Percentiles rank a stretch among this genome's conserved stretches.
These are phyloP conservation scores for Phytophthora nicotianae DNA, from an alignment of 352 stramenopile species.

Conservation along the genomic window DNA sequence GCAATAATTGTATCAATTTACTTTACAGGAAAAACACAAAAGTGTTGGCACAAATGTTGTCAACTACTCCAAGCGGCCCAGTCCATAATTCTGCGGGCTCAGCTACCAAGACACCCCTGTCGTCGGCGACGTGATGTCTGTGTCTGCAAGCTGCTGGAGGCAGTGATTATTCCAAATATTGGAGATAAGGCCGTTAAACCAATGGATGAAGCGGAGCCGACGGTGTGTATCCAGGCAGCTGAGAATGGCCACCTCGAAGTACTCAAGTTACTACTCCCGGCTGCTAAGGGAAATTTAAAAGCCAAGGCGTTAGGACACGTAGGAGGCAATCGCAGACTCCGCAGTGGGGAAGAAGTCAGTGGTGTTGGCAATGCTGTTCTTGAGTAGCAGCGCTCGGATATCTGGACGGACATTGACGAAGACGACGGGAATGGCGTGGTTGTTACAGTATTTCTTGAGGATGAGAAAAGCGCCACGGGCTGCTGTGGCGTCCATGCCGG, in stretches of 20 bases:
- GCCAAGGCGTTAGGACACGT: background rate
- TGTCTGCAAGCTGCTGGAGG: background rate
- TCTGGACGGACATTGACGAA: conserved; percentile 58
- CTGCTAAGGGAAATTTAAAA: background rate
- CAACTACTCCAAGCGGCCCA: too few species aligned
- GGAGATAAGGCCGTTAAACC: background rate
- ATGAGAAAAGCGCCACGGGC: conserved; percentile 76
- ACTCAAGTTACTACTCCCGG: background rate
- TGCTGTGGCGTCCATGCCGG: conserved; percentile 83
- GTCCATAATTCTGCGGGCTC: too few species aligned
- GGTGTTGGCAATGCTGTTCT: conserved; percentile 58
- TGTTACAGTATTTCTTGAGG: conserved; percentile 69
- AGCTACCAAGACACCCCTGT: background rate
- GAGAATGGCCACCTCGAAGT: background rate
- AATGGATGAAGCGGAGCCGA: background rate
- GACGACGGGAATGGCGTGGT: conserved; percentile 52
- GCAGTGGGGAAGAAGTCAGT: conserved; percentile 40
- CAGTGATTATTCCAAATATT: background rate
- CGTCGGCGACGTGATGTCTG: conserved; percentile 51
- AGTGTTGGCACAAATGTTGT: too few species aligned
- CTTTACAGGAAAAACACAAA: too few species aligned
- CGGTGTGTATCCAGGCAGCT: background rate
- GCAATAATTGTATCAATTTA: too few species aligned
- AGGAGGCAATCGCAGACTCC: background rate
- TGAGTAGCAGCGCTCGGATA: conserved; percentile 55